A percentile compares a stretch with the other conserved stretches of the same genome.
Conservation (phyloP, 257 asterid species). For the Scutellaria baicalensis region DNA sequence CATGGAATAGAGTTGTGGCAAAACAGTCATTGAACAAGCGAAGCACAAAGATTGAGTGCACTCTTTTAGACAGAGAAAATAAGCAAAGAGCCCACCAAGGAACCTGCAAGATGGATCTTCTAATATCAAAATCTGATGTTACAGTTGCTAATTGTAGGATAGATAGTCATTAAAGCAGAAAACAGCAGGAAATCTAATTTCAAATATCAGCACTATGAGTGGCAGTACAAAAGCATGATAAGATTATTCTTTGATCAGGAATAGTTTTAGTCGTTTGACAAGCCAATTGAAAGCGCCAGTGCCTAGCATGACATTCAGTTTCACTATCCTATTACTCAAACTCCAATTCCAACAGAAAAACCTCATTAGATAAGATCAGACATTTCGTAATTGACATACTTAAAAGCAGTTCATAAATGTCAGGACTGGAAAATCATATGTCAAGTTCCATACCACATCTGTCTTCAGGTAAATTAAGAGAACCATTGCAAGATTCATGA, state of each 20-base stretch:
- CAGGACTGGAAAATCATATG: background rate
- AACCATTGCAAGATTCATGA: conserved; percentile 74
- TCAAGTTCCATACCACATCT: conserved; percentile 54
- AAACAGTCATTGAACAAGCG: conserved; percentile 97
- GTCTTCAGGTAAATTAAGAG: conserved; percentile 74
- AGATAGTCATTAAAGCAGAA: background rate
- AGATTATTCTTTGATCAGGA: background rate
- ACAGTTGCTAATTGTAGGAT: background rate
- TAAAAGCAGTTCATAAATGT: background rate
- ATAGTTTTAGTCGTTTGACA: background rate
- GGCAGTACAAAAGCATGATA: background rate
- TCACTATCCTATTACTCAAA: background rate
- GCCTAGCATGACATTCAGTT: background rate
- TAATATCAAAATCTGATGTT: conserved; percentile 8
- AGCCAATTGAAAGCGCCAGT: background rate
- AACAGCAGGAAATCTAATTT: background rate
- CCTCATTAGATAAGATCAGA: background rate
- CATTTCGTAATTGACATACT: background rate
- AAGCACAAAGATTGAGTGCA: conserved; percentile 91
- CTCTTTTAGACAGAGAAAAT: conserved; percentile 75
- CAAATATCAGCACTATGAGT: background rate
- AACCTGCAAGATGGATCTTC: conserved; percentile 45
- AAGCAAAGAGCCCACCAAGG: conserved; percentile 98
- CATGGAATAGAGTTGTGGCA: conserved; percentile 84
- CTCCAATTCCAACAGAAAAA: background rate